These are phyloP conservation scores for Metarhizium sp. DNA, from an alignment of 2,329 filamentous ascomycete genomes.

Conservation along the genomic window DNA sequence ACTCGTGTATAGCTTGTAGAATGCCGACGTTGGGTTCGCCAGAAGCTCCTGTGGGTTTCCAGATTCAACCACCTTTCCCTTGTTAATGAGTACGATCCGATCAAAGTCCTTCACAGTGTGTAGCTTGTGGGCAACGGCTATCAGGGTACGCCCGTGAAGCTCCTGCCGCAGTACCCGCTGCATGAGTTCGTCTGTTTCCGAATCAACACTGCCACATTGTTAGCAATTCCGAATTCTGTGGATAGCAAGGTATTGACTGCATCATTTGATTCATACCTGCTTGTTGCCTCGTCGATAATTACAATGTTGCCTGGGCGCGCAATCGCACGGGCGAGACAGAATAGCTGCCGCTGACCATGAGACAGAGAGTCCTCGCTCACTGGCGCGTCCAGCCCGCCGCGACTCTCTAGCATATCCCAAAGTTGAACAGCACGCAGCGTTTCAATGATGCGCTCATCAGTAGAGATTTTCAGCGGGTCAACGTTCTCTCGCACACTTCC, in stretches of 20 bases:
- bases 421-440: constrained; percentile 8
- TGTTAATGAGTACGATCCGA: constrained; percentile 57
- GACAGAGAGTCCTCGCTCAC: not conserved
- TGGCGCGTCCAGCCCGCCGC: not conserved
- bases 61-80: constrained; percentile 47
- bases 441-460: constrained; percentile 4
- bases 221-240: not conserved
- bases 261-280: not conserved
- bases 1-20: constrained; percentile 9
- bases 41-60: constrained; percentile 10
- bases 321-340: constrained; percentile 19
- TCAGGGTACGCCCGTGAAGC: constrained; percentile 39
- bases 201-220: constrained; percentile 20
- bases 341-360: constrained; percentile 10
- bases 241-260: not conserved
- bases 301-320: constrained; percentile 1
- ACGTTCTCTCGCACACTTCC: constrained; percentile 11
- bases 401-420: constrained; percentile 3
- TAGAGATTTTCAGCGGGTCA: constrained; percentile 5
- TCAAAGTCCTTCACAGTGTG: constrained; percentile 42
- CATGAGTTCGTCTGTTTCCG: constrained; percentile 23
- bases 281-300: constrained; percentile 3
- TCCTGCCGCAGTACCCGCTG: constrained; percentile 21
- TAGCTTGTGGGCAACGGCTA: constrained; percentile 32
- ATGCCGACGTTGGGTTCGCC: constrained; percentile 3